These are phyloP conservation scores for Didymella pomorum DNA, from an alignment of 2,329 filamentous ascomycete species.

Conservation along the genomic window DNA sequence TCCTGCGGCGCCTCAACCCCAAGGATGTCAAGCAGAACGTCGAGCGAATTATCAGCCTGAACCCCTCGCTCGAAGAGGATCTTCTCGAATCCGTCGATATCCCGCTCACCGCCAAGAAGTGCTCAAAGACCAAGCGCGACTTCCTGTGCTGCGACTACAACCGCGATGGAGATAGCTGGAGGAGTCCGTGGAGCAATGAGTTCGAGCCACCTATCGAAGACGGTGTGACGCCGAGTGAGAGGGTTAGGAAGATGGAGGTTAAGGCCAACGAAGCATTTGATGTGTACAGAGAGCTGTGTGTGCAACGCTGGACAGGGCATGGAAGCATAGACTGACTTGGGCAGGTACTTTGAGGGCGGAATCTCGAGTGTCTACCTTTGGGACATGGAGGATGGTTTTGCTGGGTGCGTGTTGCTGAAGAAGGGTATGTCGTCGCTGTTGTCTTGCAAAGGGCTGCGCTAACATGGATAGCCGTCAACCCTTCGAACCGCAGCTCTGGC, in stretches of 20 bases:
- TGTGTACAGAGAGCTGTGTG: constrained; percentile 86
- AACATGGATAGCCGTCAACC: constrained; percentile 66
- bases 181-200: constrained; percentile 98
- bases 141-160: constrained; percentile 99
- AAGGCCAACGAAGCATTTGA: constrained; percentile 96
- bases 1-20: constrained; percentile 95
- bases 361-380: constrained; percentile 97
- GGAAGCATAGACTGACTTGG: constrained; percentile 31
- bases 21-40: constrained; percentile 91
- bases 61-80: constrained; percentile 93
- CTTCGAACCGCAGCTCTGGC: constrained; percentile 72
- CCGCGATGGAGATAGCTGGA: constrained; percentile 96
- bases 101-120: constrained; percentile 84
- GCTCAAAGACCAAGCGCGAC: constrained; percentile 87
- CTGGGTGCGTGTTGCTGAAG: constrained; percentile 93
- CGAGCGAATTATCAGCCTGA: constrained; percentile 84
- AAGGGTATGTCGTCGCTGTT: constrained; percentile 69
- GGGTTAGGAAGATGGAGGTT: constrained; percentile 92
- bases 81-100: constrained; percentile 98
- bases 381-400: constrained; percentile 98
- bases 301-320: constrained; percentile 20
- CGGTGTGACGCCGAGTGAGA: constrained; percentile 86
- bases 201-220: constrained; percentile 91
- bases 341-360: constrained; percentile 88
- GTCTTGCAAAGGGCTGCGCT: constrained; percentile 10